Conservation (phyloP, 2,329 filamentous ascomycete genomes). For the Stemphylium beticola region DNA sequence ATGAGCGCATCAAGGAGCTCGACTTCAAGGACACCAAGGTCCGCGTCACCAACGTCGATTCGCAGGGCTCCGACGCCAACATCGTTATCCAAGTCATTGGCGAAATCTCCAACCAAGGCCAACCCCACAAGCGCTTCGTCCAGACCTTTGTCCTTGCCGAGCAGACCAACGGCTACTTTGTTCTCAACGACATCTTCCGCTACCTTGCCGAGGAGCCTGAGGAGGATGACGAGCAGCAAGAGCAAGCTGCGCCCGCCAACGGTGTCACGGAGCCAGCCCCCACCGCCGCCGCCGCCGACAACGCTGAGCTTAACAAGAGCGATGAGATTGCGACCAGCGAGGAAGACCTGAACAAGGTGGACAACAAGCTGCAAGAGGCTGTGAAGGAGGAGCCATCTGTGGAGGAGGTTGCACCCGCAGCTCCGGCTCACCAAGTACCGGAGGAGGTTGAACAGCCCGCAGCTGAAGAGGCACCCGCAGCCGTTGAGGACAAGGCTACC, state of each 20-base stretch:
- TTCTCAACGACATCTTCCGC: slow-evolving; percentile 96
- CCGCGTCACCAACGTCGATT: slow-evolving; percentile 96
- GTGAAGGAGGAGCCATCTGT: slow-evolving; percentile 43
- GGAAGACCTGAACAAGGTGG: slow-evolving; percentile 61
- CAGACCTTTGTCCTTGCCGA: slow-evolving; percentile 97
- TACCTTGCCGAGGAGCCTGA: slow-evolving; percentile 88
- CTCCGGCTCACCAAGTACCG: slow-evolving; percentile 47
- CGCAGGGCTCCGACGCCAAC: slow-evolving; percentile 88
- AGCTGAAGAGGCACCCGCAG: slow-evolving; percentile 51
- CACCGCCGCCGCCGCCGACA: slow-evolving; percentile 40
- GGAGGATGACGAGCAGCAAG: slow-evolving; percentile 60
- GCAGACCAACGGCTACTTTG: slow-evolving; percentile 96
- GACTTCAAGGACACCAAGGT: slow-evolving; percentile 99
- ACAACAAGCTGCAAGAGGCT: slow-evolving; percentile 76
- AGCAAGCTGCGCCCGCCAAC: slow-evolving; percentile 43
- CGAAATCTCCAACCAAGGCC: slow-evolving; percentile 92
- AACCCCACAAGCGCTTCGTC: slow-evolving; percentile 92
- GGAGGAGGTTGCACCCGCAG: slow-evolving; percentile 37
- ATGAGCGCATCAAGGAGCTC: slow-evolving; percentile 90
- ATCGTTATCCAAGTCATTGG: slow-evolving; percentile 98
- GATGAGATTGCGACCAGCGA: slow-evolving; percentile 49
- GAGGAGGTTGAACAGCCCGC: slow-evolving; percentile 42
- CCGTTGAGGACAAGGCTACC: slow-evolving; percentile 46
- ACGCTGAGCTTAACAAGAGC: slow-evolving; percentile 40
- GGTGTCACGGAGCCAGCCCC: slow-evolving; percentile 51